These are phyloP conservation scores for Lactarius trivialis DNA, from an alignment of 768 basidiomycete species.

Conservation along the genomic window DNA sequence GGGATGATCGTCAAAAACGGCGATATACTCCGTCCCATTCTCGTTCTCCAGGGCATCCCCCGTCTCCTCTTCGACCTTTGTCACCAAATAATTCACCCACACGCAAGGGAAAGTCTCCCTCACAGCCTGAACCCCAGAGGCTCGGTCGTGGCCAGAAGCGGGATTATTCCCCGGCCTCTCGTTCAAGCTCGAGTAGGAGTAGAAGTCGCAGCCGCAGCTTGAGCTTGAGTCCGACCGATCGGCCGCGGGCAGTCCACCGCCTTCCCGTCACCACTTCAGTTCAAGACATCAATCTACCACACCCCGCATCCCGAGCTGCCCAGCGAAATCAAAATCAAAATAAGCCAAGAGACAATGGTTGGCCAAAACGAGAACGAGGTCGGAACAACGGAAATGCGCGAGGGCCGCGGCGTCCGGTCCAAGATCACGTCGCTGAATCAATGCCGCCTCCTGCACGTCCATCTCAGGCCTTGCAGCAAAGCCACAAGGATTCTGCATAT, in stretches of 20 bases:
- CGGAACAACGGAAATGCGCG: conserved; percentile 13
- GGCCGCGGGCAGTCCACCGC: conserved; percentile 53
- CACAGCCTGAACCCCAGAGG: background rate
- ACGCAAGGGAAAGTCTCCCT: conserved; percentile 11
- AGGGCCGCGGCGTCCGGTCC: conserved; percentile 4
- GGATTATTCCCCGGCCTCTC: conserved; percentile 46
- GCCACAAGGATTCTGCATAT: background rate
- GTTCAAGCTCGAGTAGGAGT: conserved; percentile 49
- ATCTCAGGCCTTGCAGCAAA: background rate
- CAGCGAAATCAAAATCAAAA: conserved; percentile 17
- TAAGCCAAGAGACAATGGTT: conserved; percentile 22
- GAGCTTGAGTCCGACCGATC: conserved; percentile 42
- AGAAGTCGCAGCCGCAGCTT: conserved; percentile 40
- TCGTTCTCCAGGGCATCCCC: conserved; percentile 25
- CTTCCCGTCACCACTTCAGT: conserved; percentile 46
- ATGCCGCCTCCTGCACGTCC: conserved; percentile 23
- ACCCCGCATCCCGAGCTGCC: conserved; percentile 13
- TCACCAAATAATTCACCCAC: conserved; percentile 16
- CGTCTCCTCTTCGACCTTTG: conserved; percentile 14
- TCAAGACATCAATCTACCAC: conserved; percentile 26
- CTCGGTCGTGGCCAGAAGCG: conserved; percentile 31
- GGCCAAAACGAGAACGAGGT: conserved; percentile 23
- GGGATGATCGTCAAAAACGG: conserved; percentile 32
- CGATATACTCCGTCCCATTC: conserved; percentile 29
- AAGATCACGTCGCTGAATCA: conserved; percentile 7